Evolutionary conservation across 805 yeast species (phyloP).

Genomic region (Cyberlindnera meyerae): DNA sequence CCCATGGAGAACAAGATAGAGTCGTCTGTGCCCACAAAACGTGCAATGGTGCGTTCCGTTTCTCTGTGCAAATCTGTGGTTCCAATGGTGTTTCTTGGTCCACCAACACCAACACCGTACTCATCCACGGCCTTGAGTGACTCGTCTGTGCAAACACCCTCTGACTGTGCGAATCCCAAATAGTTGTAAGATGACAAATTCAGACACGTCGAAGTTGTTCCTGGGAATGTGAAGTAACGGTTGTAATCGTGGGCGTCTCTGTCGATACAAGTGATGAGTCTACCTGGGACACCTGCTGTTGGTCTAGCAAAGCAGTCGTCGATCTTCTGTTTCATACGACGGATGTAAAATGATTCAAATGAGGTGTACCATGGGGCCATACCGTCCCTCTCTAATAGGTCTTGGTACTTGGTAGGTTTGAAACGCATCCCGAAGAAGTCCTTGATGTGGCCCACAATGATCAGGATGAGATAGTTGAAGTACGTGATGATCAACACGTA

Average conservation of each 20-base stretch:
- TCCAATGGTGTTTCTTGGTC: conserved; percentile 73
- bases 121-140: conserved; percentile 59
- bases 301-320: conserved; percentile 96
- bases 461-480: conserved; percentile 75
- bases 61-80: conserved; percentile 66
- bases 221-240: conserved; percentile 65
- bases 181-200: conserved; percentile 90
- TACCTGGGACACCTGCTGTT: conserved; percentile 96
- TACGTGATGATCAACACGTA: conserved; percentile 76
- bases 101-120: conserved; percentile 75
- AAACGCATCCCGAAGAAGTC: conserved; percentile 82
- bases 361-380: conserved; percentile 95
- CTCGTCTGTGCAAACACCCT: conserved; percentile 82
- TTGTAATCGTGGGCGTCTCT: conserved; percentile 66
- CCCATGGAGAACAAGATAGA: conserved; percentile 89
- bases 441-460: conserved; percentile 83
- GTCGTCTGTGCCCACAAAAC: conserved; percentile 87
- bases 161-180: conserved; percentile 94
- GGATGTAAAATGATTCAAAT: conserved; percentile 87
- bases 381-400: conserved; percentile 75
- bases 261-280: conserved; percentile 77
- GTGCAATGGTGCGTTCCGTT: conserved; percentile 75
- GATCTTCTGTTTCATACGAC: conserved; percentile 84
- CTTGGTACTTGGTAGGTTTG: conserved; percentile 57
- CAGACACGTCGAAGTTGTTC: conserved; percentile 70